These are phyloP conservation scores for Ascodesmis nigricans DNA, from an alignment of 495 filamentous ascomycete genomes.

Conservation along the genomic window DNA sequence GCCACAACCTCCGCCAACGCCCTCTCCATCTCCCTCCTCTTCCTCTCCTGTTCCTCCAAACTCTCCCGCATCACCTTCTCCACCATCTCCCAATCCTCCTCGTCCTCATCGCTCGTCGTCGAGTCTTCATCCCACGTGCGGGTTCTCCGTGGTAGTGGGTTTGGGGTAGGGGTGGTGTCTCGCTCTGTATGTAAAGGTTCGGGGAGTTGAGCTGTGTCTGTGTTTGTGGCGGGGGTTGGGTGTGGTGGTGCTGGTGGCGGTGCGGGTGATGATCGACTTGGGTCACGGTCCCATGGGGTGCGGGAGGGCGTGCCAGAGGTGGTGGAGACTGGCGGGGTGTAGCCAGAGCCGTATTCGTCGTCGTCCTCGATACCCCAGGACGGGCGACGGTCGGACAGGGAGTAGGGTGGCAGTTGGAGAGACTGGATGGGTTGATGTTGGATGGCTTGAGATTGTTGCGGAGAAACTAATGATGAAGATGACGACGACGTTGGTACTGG, in stretches of 20 bases:
- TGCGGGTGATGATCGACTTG: neutral
- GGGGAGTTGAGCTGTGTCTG: too few relatives aligned
- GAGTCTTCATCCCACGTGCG: too few relatives aligned
- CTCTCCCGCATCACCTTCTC: conserved; percentile 1
- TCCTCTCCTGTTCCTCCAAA: conserved; percentile 2
- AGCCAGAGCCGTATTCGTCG: neutral
- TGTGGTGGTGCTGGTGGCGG: neutral
- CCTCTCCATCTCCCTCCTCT: neutral
- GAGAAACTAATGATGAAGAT: too few relatives aligned
- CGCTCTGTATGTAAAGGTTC: too few relatives aligned
- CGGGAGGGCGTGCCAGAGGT: neutral
- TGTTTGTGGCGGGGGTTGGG: neutral
- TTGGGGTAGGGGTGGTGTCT: neutral
- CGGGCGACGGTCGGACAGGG: neutral
- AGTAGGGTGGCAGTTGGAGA: neutral
- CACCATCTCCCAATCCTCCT: conserved; percentile 1
- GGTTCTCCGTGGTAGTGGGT: neutral
- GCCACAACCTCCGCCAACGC: conserved; percentile 9
- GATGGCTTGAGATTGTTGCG: too few relatives aligned
- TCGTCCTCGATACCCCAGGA: neutral
- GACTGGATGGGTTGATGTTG: too few relatives aligned
- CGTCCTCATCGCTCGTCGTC: too few relatives aligned
- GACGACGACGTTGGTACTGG: neutral
- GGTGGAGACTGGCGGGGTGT: neutral
- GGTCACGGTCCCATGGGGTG: neutral